These are phyloP conservation scores for Pythium coloratum DNA, from an alignment of 352 stramenopile genomes.

Conservation along the genomic window DNA sequence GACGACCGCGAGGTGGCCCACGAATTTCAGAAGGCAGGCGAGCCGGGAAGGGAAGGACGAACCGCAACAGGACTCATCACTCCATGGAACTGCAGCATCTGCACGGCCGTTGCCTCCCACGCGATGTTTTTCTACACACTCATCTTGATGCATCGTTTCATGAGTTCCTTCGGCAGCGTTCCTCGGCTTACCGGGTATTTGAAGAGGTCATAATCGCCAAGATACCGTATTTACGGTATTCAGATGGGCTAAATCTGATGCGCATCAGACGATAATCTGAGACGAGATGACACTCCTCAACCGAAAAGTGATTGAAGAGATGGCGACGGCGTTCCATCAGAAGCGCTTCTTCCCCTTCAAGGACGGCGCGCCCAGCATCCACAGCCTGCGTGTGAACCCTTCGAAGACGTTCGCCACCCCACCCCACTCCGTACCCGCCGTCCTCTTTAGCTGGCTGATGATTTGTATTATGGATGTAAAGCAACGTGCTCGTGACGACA, in stretches of 20 bases:
- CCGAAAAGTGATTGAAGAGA: not conserved
- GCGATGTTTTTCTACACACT: not conserved
- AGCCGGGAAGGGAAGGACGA: not conserved
- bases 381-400: constrained; percentile 43
- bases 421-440: constrained; percentile 11
- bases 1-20: constrained; percentile 1
- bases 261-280: constrained; percentile 5
- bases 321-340: constrained; percentile 41
- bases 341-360: constrained; percentile 68
- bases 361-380: constrained; percentile 52
- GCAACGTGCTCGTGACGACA: constrained; percentile 66
- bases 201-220: constrained; percentile 5
- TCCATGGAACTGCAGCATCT: not conserved
- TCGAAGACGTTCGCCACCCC: constrained; percentile 25
- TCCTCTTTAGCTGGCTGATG: not conserved
- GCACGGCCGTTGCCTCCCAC: not conserved
- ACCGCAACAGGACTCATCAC: constrained; percentile 3
- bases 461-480: constrained; percentile 19
- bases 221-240: constrained; percentile 7
- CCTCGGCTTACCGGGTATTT: constrained; percentile 12
- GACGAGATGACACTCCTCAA: not conserved
- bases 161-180: constrained; percentile 14
- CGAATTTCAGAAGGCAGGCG: not conserved
- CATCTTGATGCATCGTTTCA: constrained; percentile 1
- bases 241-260: not conserved